Percentiles rank a stretch among this genome's conserved stretches.
These are phyloP conservation scores for Cercospora zeina DNA, from an alignment of 2,329 filamentous ascomycete genomes.

Conservation along the genomic window DNA sequence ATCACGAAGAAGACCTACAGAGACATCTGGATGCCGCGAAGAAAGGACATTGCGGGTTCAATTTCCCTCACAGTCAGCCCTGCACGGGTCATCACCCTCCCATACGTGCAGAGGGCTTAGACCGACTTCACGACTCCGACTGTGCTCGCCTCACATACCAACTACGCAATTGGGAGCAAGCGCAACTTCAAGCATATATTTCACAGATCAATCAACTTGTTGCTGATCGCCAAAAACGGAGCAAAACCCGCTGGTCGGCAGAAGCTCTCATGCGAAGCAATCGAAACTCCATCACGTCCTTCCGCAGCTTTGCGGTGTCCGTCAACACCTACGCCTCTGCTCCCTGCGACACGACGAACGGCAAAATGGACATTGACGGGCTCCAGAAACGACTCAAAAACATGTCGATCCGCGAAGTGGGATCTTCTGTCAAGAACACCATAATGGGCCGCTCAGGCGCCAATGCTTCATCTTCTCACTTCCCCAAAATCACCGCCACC, in stretches of 20 bases:
- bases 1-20: slow-evolving; percentile 32
- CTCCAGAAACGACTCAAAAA: slow-evolving; percentile 29
- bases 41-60: slow-evolving; percentile 34
- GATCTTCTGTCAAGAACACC: slow-evolving; percentile 16
- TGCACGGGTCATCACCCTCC: slow-evolving; percentile 37
- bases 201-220: slow-evolving; percentile 31
- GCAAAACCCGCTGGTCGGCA: slow-evolving; percentile 33
- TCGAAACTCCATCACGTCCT: slow-evolving; percentile 24
- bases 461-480: slow-evolving; percentile 4
- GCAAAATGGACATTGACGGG: slow-evolving; percentile 32
- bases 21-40: slow-evolving; percentile 27
- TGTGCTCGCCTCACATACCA: slow-evolving; percentile 30
- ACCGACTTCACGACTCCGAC: slow-evolving; percentile 30
- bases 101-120: slow-evolving; percentile 9
- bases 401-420: slow-evolving; percentile 31
- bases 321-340: slow-evolving; percentile 34
- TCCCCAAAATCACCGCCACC: slow-evolving; percentile 15
- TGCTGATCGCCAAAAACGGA: slow-evolving; percentile 21
- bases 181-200: slow-evolving; percentile 34
- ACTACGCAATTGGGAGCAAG: slow-evolving; percentile 35
- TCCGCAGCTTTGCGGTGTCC: slow-evolving; percentile 31
- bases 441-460: slow-evolving; percentile 10
- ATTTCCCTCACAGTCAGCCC: slow-evolving; percentile 27
- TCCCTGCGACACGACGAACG: slow-evolving; percentile 33
- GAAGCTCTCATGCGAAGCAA: slow-evolving; percentile 27